Percentiles rank a stretch among this genome's conserved stretches.
Conservation (phyloP, 441 rosid species). For the Populus hybrid region DNA sequence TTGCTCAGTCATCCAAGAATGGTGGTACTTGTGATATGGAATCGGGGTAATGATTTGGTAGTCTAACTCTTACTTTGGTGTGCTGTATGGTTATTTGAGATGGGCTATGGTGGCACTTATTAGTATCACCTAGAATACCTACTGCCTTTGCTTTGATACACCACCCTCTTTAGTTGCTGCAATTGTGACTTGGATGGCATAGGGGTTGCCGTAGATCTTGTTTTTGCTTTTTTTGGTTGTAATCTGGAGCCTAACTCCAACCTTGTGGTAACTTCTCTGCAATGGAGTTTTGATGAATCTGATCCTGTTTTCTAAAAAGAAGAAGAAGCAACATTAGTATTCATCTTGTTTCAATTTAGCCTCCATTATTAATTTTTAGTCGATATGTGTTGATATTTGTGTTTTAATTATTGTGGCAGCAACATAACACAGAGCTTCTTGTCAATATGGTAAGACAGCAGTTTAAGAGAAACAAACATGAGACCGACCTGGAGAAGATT, state of each 20-base stretch:
- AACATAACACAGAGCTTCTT: conserved; percentile 78
- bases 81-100: not conserved
- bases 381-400: not conserved
- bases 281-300: too few species aligned
- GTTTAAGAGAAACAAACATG: conserved; percentile 76
- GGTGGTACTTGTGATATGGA: not conserved
- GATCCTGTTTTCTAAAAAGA: too few species aligned
- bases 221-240: not conserved
- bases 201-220: not conserved
- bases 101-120: not conserved
- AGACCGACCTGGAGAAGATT: conserved; percentile 86
- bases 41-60: not conserved
- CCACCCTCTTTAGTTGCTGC: too few species aligned
- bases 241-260: not conserved
- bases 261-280: not conserved
- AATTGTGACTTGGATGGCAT: not conserved
- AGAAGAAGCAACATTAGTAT: too few species aligned
- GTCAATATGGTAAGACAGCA: conserved; percentile 86
- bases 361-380: not conserved
- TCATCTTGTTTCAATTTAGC: not conserved
- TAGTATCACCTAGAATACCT: not conserved
- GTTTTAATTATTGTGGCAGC: conserved; percentile 43
- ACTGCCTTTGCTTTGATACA: not conserved
- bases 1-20: not conserved
- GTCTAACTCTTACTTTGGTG: too few species aligned